A percentile compares a stretch with the other conserved stretches of the same genome.
Conservation (phyloP, 768 basidiomycete species). For the Collybia nuda region DNA sequence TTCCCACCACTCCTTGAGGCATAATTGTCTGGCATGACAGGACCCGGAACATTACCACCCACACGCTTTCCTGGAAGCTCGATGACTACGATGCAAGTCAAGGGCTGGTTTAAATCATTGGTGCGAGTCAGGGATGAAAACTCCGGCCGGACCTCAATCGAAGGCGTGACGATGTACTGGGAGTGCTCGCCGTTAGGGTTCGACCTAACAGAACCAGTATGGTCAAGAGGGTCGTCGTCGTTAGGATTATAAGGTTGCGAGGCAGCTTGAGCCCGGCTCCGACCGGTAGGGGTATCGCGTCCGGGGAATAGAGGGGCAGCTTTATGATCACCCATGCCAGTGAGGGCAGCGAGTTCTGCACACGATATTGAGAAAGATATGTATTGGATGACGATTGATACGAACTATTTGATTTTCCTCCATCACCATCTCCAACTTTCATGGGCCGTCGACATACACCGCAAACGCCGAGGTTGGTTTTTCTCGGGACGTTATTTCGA, state of each 20-base stretch:
- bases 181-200: constrained; percentile 42
- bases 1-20: constrained; percentile 25
- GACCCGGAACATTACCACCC: constrained; percentile 49
- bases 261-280: constrained; percentile 30
- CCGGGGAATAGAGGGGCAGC: constrained; percentile 64
- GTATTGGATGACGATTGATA: constrained; percentile 13
- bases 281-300: constrained; percentile 55
- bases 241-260: constrained; percentile 61
- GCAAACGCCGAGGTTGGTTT: constrained; percentile 89
- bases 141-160: constrained; percentile 92
- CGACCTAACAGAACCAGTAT: constrained; percentile 48
- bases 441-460: constrained; percentile 96
- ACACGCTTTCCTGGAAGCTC: constrained; percentile 82
- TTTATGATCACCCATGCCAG: constrained; percentile 77
- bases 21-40: constrained; percentile 50
- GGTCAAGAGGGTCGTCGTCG: constrained; percentile 86
- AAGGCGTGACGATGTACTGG: constrained; percentile 84
- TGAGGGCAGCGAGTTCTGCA: constrained; percentile 89
- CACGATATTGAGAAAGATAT: constrained; percentile 1
- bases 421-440: constrained; percentile 90
- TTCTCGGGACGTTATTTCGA: constrained; percentile 55
- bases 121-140: constrained; percentile 79
- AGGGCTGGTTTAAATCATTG: constrained; percentile 68
- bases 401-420: constrained; percentile 88
- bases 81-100: constrained; percentile 93